A percentile compares a stretch with the other conserved stretches of the same genome.
These are phyloP conservation scores for Xerophyta viscosa DNA, from an alignment of 106 monocot genomes.

Conservation along the genomic window DNA sequence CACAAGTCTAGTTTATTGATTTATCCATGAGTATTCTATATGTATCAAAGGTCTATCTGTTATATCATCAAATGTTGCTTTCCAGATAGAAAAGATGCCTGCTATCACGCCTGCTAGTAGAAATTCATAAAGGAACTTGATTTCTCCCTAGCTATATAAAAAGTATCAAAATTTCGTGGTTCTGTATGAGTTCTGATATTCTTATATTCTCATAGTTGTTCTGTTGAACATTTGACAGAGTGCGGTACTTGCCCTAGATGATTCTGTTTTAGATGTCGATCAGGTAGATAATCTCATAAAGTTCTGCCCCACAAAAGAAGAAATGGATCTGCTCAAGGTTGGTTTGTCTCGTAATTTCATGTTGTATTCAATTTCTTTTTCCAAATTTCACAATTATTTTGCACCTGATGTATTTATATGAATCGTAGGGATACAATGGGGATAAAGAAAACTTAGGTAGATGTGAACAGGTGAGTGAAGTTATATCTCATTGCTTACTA, in stretches of 20 bases:
- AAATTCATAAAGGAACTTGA: too few relatives aligned
- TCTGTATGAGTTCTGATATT: too few relatives aligned
- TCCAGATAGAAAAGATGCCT: too few relatives aligned
- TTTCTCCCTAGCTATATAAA: too few relatives aligned
- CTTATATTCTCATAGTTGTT: too few relatives aligned
- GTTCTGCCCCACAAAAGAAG: constrained; percentile 91
- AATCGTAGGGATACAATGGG: constrained; percentile 17
- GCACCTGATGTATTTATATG: background rate
- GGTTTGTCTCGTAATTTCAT: constrained; percentile 2
- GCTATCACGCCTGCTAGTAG: too few relatives aligned
- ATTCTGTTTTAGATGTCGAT: constrained; percentile 80
- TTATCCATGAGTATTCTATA: background rate
- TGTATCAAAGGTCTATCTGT: too few relatives aligned
- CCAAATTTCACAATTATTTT: background rate
- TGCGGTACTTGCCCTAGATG: constrained; percentile 82
- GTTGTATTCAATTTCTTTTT: background rate
- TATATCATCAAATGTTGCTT: too few relatives aligned
- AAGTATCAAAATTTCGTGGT: too few relatives aligned
- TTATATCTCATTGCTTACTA: background rate
- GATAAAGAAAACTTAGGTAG: constrained; percentile 82
- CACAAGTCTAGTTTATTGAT: background rate
- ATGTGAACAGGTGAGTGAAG: constrained; percentile 92
- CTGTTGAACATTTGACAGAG: constrained; percentile 28
- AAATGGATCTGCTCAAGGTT: constrained; percentile 90
- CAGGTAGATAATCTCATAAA: constrained; percentile 96